Base-by-base conservation (phyloP, 2,329 filamentous ascomycete genomes). In the Aschersonia sp. region DNA sequence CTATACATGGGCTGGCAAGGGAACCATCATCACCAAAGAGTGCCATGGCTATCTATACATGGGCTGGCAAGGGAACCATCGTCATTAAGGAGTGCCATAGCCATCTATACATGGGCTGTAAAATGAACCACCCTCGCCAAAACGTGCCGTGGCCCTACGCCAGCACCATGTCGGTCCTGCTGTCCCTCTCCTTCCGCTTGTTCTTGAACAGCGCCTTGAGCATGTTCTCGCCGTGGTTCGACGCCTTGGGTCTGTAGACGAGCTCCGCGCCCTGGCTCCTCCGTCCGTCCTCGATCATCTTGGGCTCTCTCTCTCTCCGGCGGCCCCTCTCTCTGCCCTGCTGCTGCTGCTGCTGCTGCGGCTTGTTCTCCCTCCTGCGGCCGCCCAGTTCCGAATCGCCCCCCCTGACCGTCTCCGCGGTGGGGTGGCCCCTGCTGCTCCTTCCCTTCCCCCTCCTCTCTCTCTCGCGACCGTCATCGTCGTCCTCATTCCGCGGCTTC, bases 151-250 rank as follows among this genome's bases (percentile, higher is more conserved):
- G 6, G 10, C 7, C 14, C 5, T 57, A 63, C 30, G 59, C 60
- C 37, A 59, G 48, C 42, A 63, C 60, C 41, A 62, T 49, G 32
- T 59, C 59, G 37, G 52, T 57, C 35, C 60, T 58, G 44, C 61
- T 61, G 48, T 66, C 64, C 39, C 55, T 58, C 50, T 69, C 68
- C 56, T 62, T 66, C 29, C 70, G 66, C 60, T 74, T 77, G 62
- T 67, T 72, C 65, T 73, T 75, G 57, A 80, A 79, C 49, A 79
- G 53, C 3, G 68, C 62, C 64, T 78, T 79, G 52, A 80, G 68
- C 73, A 79, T 75, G 56, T 70, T 78, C 41, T 57, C 62, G 46
- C 59, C 58, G 55, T 67, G 70, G 51, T 65, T 65, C 54, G 72
- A 67, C 51, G 66, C 67, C 58, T 71, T 75, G 8, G 70, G 67